These are phyloP conservation scores for Mycosphaerella sp. DNA, from an alignment of 2,329 filamentous ascomycete genomes.

Conservation along the genomic window DNA sequence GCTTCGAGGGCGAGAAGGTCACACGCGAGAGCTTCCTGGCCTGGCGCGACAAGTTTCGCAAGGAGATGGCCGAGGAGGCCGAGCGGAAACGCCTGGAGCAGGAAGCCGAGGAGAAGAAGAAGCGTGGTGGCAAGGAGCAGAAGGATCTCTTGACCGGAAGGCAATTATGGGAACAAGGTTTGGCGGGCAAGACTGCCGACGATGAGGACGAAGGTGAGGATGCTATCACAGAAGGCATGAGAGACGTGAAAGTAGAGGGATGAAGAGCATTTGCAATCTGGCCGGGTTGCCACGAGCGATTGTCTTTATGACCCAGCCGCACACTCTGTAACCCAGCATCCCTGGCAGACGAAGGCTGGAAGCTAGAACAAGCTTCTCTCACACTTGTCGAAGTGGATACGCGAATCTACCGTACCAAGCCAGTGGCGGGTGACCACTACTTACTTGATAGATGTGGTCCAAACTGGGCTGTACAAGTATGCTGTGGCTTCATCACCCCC, in stretches of 20 bases:
- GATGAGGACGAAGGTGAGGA: slow-evolving; percentile 63
- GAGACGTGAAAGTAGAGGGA: slow-evolving; percentile 60
- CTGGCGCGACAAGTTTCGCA: slow-evolving; percentile 72
- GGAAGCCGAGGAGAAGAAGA: slow-evolving; percentile 62
- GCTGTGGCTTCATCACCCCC: no score
- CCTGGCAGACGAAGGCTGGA: no score
- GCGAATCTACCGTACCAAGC: no score
- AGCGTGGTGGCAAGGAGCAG: slow-evolving; percentile 52
- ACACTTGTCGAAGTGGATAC: no score
- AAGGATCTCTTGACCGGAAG: slow-evolving; percentile 70
- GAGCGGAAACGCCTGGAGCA: slow-evolving; percentile 51
- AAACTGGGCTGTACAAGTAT: no score
- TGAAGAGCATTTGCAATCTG: slow-evolving; percentile 15
- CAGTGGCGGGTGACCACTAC: no score
- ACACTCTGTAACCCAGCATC: no score
- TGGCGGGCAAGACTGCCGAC: slow-evolving; percentile 57
- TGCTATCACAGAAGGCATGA: slow-evolving; percentile 55
- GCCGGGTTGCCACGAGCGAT: no score
- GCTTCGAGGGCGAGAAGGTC: slow-evolving; percentile 87
- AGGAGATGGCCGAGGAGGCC: slow-evolving; percentile 72
- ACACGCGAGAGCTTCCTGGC: slow-evolving; percentile 77
- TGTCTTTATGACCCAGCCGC: no score
- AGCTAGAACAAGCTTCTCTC: no score
- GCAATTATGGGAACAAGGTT: slow-evolving; percentile 45
- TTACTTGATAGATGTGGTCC: no score